phyloP scores from a whole-genome alignment of 805 yeast species.

The Candida argentea region DNA sequence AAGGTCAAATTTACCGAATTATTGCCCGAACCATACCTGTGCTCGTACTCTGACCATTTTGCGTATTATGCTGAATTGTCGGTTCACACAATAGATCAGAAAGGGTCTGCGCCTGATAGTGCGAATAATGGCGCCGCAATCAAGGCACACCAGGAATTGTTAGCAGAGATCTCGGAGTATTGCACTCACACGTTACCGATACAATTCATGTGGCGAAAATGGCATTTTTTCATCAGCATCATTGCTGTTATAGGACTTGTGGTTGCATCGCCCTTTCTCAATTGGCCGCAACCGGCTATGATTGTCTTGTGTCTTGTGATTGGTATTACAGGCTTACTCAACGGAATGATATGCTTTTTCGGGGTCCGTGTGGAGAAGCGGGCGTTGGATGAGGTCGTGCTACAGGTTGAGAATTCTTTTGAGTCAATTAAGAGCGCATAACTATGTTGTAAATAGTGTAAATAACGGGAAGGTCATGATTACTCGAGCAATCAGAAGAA shows the following conservation, averaged over 20 bases:
- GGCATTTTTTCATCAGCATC: constrained; percentile 53
- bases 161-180: constrained; percentile 34
- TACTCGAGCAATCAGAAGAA: too few relatives aligned
- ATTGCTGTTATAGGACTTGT: constrained; percentile 34
- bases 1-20: constrained; percentile 64
- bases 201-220: constrained; percentile 57
- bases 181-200: constrained; percentile 36
- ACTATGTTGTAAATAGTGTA: too few relatives aligned
- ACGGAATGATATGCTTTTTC: constrained; percentile 68
- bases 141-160: constrained; percentile 27
- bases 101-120: constrained; percentile 2
- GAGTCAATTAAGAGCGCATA: too few relatives aligned
- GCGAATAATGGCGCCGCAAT: constrained; percentile 10
- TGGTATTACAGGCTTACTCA: constrained; percentile 55
- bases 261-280: constrained; percentile 45
- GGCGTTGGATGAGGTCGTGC: constrained; percentile 63
- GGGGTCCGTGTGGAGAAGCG: constrained; percentile 78
- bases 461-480: too few relatives aligned
- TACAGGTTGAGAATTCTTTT: constrained; percentile 43
- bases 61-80: constrained; percentile 44
- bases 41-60: constrained; percentile 89
- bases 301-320: constrained; percentile 45
- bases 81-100: constrained; percentile 6
- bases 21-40: constrained; percentile 38
- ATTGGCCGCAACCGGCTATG: constrained; percentile 57